Conservation (phyloP, 129 eudicot species). For the Tagetes erecta region DNA sequence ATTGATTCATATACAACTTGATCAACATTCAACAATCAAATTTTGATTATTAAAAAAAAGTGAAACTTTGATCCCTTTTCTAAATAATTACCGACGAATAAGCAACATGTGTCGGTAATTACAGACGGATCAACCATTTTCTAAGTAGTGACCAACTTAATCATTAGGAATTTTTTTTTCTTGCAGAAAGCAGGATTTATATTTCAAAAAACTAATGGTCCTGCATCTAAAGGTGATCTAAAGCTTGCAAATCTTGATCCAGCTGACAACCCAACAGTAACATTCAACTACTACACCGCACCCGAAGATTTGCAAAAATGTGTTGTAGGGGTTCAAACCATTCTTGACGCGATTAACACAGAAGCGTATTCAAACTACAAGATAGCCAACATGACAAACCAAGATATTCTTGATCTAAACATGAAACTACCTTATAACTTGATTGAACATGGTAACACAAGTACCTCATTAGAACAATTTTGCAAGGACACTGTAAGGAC, state of each 20-base stretch:
- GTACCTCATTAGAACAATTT: conserved; percentile 53
- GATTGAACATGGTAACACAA: conserved; percentile 50
- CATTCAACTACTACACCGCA: conserved; percentile 72
- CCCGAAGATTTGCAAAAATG: conserved; percentile 69
- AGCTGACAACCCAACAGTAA: conserved; percentile 52
- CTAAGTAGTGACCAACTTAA: no score
- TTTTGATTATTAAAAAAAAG: no score
- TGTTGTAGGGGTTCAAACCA: conserved; percentile 51
- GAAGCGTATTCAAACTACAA: conserved; percentile 42
- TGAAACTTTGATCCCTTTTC: no score
- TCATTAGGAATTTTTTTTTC: not conserved
- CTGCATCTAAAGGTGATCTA: conserved; percentile 63
- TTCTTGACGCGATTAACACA: conserved; percentile 46
- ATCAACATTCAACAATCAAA: no score
- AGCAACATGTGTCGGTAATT: no score
- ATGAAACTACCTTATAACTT: conserved; percentile 49
- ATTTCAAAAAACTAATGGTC: conserved; percentile 61
- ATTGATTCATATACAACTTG: no score
- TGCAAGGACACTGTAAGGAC: conserved; percentile 71
- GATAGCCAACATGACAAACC: conserved; percentile 33
- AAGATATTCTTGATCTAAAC: conserved; percentile 57
- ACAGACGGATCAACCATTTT: no score
- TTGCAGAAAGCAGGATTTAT: conserved; percentile 68
- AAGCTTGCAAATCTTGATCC: conserved; percentile 40
- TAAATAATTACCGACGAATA: no score